Base-by-base conservation (phyloP, 1,284 basidiomycete genomes). In the Cutaneotrichosporon sp. region DNA sequence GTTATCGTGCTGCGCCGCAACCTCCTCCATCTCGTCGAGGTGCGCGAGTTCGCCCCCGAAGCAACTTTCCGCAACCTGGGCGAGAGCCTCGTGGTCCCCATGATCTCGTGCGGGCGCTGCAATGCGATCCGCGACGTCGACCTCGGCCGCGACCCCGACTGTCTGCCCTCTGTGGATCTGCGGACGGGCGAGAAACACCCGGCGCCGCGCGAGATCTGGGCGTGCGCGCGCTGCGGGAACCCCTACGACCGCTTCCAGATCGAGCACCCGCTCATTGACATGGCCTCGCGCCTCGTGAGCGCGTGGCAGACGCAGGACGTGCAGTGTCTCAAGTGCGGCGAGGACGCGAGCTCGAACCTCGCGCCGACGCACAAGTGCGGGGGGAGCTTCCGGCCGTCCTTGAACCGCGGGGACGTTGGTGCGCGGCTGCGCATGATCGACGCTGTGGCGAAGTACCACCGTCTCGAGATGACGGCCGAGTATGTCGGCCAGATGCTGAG, bases 31-130 rank as follows among this genome's bases (percentile, higher is more conserved):
- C 82, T 98, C 54, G 86, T 97, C 52, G 88, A 89, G 13, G 85
- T 97, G 31, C 86, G 89, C 64, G 94, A 97, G 75, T 98, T 98
- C 77, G 87, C 91, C 13, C 81, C 81, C 43, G 90, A 92, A 53
- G 93, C 93, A 2, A 78, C 84, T 0, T 97, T 95, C 83, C 86
- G 87, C 59, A 95, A 97, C 74, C 95, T 95, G 0, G 98, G 95
- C 81, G 90, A 97, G 72, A 88, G 92, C 3, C 86, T 98, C 65
- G 89, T 89, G 68, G 80, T 98, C 27, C 84, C 88, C 25, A 91
- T 92, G 75, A 90, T 98, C 27, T 90, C 95, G 27, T 99, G 97
- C 78, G 86, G 85, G 57, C 87, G 89, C 72, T 99, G 97, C 81
- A 95, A 95, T 77, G 83, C 85, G 24, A 85, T 95, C 63, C 87